Base-by-base conservation (phyloP, 306 rosid species). In the Morella rubra region DNA sequence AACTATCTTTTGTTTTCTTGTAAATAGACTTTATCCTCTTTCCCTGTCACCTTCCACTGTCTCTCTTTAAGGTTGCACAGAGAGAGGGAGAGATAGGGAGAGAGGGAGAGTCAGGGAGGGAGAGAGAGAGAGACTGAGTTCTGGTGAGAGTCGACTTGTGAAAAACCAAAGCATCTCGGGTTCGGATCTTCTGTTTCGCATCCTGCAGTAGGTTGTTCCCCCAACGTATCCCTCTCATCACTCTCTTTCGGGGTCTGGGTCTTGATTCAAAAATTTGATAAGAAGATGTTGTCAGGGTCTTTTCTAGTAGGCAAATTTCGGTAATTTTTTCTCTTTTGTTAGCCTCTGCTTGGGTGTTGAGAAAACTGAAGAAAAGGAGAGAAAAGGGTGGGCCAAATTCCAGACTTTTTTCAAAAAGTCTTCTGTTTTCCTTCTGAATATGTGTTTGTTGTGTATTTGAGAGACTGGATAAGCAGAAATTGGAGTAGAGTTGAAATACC, bases 21-120 rank as follows among this genome's bases (percentile, higher is more conserved):
- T 45, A 59, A 27, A 18, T 54, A 45, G 52, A 42, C 40, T 72
- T 65, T 72, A 56, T 71, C 74, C 81, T 60, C 66, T 77, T 61
- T 72, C 73, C 71, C 79, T 72, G 78, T 86, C 82, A 69, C 69
- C 84, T 74, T 83, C 84, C 82, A 77, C 80, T 86, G 87, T 87
- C 88, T 85, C 87, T 87, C 80, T 76, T 65, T 85, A 79, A 88
- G 88, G 85, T 80, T 81, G 83, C 90, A 83, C 27, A 75, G 77
- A 73, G 80, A 82, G 73, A 78, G 45, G 56, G 86, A 75, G 74
- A 76, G 69, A 74, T 27, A 60, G 84, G 77, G 55, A 41, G 54
- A 76, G 77, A 69, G 27, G 56, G 62, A 74, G 32, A 60, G 37
- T 2, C 3, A 32, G 3, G 37, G 84, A 32, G 3, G 37, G 84